Conservation (phyloP, 2,329 filamentous ascomycete genomes). For the Colletotrichum truncatum region DNA sequence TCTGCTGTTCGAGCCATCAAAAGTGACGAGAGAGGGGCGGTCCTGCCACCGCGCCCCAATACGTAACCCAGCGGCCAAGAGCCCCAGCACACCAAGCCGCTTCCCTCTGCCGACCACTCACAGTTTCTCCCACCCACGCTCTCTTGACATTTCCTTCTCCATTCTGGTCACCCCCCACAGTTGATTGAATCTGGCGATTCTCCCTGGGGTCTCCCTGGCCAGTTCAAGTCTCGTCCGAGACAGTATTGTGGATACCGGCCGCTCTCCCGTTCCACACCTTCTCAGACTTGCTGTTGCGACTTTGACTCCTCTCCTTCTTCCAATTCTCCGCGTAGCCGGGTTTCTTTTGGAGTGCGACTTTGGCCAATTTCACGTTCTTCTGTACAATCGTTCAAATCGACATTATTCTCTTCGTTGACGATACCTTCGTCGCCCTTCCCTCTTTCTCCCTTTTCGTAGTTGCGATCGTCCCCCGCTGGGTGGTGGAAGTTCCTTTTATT, state of each 20-base stretch:
- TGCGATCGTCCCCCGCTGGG: conserved; percentile 26
- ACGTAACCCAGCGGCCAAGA: conserved; percentile 3
- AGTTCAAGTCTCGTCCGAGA: conserved; percentile 27
- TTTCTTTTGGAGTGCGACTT: conserved; percentile 5
- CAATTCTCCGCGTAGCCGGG: not conserved
- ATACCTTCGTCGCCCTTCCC: conserved; percentile 21
- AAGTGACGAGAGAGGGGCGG: conserved; percentile 2
- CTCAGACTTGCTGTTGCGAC: conserved; percentile 11
- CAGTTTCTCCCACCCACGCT: not conserved
- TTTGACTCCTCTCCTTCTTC: not conserved
- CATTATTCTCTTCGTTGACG: conserved; percentile 23
- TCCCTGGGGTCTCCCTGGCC: conserved; percentile 25
- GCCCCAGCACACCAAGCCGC: not conserved
- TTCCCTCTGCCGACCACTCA: not conserved
- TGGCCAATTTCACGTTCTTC: conserved; percentile 24
- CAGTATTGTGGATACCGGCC: conserved; percentile 20
- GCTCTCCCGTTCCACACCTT: conserved; percentile 21
- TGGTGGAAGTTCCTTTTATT: conserved; percentile 25
- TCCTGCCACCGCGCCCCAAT: conserved; percentile 11
- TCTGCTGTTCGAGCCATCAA: conserved; percentile 20
- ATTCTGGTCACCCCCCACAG: conserved; percentile 15
- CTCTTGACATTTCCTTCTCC: conserved; percentile 11
- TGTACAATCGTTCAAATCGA: conserved; percentile 23
- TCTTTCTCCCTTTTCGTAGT: conserved; percentile 14
- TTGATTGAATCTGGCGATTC: conserved; percentile 23